Percentiles rank a stretch among this genome's conserved stretches.
Conservation (phyloP, 257 asterid genomes). For the Solanum rostratum region DNA sequence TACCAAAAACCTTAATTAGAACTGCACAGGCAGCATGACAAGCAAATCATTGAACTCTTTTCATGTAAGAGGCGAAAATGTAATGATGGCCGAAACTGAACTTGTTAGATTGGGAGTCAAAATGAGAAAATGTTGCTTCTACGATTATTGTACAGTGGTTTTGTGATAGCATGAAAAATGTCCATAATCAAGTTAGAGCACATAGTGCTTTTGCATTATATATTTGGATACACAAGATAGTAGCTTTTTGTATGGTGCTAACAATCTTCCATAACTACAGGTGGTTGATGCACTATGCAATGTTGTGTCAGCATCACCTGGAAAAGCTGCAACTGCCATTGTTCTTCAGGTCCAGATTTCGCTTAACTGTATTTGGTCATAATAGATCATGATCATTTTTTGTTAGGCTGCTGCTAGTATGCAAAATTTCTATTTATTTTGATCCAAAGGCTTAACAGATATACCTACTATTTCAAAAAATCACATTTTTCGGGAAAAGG, state of each 20-base stretch:
- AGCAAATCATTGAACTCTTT: neutral
- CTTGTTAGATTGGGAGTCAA: neutral
- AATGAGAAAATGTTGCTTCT: neutral
- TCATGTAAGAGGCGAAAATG: neutral
- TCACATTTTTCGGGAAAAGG: neutral
- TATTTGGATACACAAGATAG: neutral
- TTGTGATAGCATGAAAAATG: neutral
- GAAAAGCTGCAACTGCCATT: conserved; percentile 95
- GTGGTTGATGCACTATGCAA: conserved; percentile 96
- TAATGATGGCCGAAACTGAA: neutral
- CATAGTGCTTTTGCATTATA: neutral
- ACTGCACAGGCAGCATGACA: neutral
- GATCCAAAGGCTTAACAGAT: neutral
- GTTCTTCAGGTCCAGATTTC: conserved; percentile 91
- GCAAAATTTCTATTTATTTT: neutral
- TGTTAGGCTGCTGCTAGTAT: neutral
- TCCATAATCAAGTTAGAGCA: neutral
- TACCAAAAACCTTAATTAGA: neutral
- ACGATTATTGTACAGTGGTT: neutral
- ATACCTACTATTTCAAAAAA: neutral
- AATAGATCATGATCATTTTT: neutral
- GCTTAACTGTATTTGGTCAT: conserved; percentile 22
- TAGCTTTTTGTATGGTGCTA: neutral
- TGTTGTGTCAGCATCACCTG: conserved; percentile 89
- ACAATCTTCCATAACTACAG: conserved; percentile 20